Base-by-base conservation (phyloP, 2,329 filamentous ascomycete species). In the Zymoseptoria brevis region DNA sequence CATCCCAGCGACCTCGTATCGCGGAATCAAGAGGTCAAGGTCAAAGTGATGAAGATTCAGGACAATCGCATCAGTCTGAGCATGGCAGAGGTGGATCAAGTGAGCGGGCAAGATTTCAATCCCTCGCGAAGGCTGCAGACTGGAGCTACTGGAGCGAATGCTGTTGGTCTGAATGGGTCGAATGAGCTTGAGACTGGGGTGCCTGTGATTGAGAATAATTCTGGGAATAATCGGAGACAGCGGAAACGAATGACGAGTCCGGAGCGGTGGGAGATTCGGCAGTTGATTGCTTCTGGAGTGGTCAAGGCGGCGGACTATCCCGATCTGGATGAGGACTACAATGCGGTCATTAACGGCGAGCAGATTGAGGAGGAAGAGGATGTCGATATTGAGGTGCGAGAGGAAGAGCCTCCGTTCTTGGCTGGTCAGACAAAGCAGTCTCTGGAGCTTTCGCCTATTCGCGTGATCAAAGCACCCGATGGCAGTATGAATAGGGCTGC, bases 401-500 rank as follows among this genome's bases (percentile, higher is more conserved):
- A 99, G 62, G 94, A 99, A 68, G 94, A 99, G 69, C 95, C 94
- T 0, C 94, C 94, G 0, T 99, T 99, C 79, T 75, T 99, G 63
- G 89, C 90, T 16, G 94, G 94, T 4, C 95, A 99, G 73, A 99
- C 94, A 0, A 96, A 96, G 71, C 92, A 96, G 71, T 96, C 91
- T 8, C 80, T 99, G 8, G 94, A 99, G 70, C 77, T 99, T 3
- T 96, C 92, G 1, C 94, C 94, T 0, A 99, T 99, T 62, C 84
- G 95, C 64, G 92, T 99, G 21, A 90, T 99, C 67, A 97, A 97
- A 75, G 94, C 94, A 1, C 95, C 94, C 0, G 94, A 99, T 74
- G 94, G 94, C n/a, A 97, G 93, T 3, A 86, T 99, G 75, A 99
- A 99, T 72, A 84, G 94, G 69, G 90, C 95, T 53, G 95, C 95